These are phyloP conservation scores for Boletus huronensis DNA, from an alignment of 768 basidiomycete genomes.

Conservation along the genomic window DNA sequence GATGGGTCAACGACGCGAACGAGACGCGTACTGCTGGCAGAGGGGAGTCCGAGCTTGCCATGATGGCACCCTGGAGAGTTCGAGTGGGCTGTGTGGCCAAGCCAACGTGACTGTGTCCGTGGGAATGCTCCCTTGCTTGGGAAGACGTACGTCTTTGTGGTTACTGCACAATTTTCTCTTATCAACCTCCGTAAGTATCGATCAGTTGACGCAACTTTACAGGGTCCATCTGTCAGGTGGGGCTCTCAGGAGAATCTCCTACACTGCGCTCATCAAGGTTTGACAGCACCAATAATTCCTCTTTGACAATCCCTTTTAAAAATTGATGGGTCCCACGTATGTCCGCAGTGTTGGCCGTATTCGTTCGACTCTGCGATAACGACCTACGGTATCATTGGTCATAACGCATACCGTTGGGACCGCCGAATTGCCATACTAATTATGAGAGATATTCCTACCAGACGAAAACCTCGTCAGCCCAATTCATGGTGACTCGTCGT, in stretches of 20 bases:
- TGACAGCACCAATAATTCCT: slow-evolving; percentile 25
- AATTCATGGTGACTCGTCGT: slow-evolving; percentile 11
- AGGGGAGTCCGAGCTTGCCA: slow-evolving; percentile 23
- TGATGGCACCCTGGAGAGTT: slow-evolving; percentile 10
- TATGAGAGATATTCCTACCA: background rate
- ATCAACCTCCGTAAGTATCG: slow-evolving; percentile 23
- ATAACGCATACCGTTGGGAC: background rate
- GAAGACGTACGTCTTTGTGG: slow-evolving; percentile 17
- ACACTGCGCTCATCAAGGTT: slow-evolving; percentile 23
- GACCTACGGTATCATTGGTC: background rate
- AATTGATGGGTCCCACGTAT: slow-evolving; percentile 24
- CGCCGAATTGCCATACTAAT: background rate
- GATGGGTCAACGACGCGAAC: slow-evolving; percentile 70
- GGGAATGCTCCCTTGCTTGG: slow-evolving; percentile 23
- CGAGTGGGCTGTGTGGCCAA: slow-evolving; percentile 16
- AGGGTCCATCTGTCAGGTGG: slow-evolving; percentile 25
- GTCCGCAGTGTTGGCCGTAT: slow-evolving; percentile 9
- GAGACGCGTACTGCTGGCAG: slow-evolving; percentile 45
- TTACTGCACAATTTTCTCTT: slow-evolving; percentile 21
- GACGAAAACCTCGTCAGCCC: background rate
- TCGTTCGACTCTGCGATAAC: slow-evolving; percentile 13
- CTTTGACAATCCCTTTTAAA: slow-evolving; percentile 17
- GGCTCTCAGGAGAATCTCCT: slow-evolving; percentile 6
- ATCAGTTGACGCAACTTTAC: slow-evolving; percentile 18
- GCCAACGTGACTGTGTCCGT: slow-evolving; percentile 16